These are phyloP conservation scores for Cercospora sp. DNA, from an alignment of 2,329 filamentous ascomycete genomes.

Conservation along the genomic window DNA sequence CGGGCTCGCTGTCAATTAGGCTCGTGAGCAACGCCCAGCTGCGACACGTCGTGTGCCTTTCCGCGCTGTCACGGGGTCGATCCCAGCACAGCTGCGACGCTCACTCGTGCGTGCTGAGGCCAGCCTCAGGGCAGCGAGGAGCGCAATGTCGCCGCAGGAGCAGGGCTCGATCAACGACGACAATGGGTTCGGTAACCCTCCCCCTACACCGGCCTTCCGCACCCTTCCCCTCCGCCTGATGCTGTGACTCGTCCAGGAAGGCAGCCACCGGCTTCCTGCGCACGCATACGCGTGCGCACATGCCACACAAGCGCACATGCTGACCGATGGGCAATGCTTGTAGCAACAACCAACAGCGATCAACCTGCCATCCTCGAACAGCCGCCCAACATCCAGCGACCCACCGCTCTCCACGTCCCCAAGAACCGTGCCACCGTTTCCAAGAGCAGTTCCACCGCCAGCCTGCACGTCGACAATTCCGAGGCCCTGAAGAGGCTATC, in stretches of 20 bases:
- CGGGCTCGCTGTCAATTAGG: background rate
- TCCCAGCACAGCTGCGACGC: background rate
- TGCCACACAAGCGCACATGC: background rate
- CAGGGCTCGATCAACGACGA: slow-evolving; percentile 1
- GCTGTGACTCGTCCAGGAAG: background rate
- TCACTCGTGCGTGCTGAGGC: background rate
- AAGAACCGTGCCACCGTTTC: slow-evolving; percentile 53
- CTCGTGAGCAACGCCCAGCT: slow-evolving; percentile 3
- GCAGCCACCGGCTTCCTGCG: background rate
- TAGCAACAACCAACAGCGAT: slow-evolving; percentile 12
- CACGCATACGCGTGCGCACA: slow-evolving; percentile 6
- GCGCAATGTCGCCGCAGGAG: slow-evolving; percentile 1
- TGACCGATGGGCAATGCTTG: background rate
- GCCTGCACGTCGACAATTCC: slow-evolving; percentile 55
- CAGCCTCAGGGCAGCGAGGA: background rate
- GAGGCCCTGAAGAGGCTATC: slow-evolving; percentile 65
- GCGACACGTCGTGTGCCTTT: slow-evolving; percentile 4
- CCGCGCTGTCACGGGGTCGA: background rate
- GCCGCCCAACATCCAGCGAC: slow-evolving; percentile 17
- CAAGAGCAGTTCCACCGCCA: slow-evolving; percentile 36
- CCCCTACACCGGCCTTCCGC: background rate
- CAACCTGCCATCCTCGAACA: slow-evolving; percentile 19
- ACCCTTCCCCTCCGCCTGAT: background rate
- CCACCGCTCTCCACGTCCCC: slow-evolving; percentile 39
- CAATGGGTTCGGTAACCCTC: background rate